A percentile compares a stretch with the other conserved stretches of the same genome.
These are phyloP conservation scores for Paraglomus occultum DNA, from an alignment of 192 early-diverging fungal species.

Conservation along the genomic window DNA sequence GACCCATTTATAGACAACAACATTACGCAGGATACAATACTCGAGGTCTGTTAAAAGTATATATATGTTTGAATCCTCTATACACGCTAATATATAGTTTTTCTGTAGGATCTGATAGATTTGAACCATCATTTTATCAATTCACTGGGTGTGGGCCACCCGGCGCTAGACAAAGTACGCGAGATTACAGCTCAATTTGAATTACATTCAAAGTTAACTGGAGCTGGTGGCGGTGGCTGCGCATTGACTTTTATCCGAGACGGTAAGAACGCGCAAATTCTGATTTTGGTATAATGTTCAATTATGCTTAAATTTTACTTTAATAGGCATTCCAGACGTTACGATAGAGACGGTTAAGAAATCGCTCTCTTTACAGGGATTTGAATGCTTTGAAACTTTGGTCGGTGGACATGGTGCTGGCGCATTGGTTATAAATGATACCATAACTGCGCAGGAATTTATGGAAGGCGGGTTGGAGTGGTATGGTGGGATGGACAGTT, in stretches of 20 bases:
- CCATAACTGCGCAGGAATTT: slow-evolving; percentile 11
- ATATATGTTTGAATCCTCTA: neutral
- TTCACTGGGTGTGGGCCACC: slow-evolving; percentile 82
- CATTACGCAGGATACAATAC: neutral
- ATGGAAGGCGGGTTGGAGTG: no score
- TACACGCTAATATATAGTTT: neutral
- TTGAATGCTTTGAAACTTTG: slow-evolving; percentile 24
- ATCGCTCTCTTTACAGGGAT: neutral
- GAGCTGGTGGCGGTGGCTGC: slow-evolving; percentile 97
- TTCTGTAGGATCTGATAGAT: slow-evolving; percentile 67
- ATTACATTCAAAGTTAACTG: slow-evolving; percentile 88
- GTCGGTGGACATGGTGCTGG: slow-evolving; percentile 23
- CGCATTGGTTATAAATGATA: neutral
- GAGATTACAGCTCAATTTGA: slow-evolving; percentile 57
- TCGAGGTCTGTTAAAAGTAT: neutral
- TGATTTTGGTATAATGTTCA: neutral
- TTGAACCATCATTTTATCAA: slow-evolving; percentile 82
- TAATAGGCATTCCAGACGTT: neutral
- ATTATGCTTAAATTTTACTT: neutral
- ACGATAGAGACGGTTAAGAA: neutral
- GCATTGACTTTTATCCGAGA: slow-evolving; percentile 75
- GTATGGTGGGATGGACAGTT: no score
- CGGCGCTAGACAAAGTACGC: slow-evolving; percentile 74
- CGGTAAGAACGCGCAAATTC: slow-evolving; percentile 38
- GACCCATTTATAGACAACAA: neutral